A percentile compares a stretch with the other conserved stretches of the same genome.
Evolutionary conservation across 2,329 filamentous ascomycete species (phyloP).

Genomic region (Pleurostoma richardsiae): DNA sequence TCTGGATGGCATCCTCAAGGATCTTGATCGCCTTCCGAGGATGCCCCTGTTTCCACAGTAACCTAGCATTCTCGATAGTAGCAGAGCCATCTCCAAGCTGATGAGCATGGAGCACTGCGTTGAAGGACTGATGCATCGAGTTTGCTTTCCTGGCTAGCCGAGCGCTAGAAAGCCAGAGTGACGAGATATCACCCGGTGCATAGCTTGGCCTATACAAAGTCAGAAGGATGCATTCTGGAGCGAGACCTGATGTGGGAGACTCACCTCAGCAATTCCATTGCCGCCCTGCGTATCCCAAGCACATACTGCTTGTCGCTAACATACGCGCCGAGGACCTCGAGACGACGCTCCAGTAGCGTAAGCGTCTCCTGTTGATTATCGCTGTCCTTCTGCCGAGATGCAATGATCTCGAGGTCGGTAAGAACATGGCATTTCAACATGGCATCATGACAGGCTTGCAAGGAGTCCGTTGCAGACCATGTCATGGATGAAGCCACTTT

Average conservation of each 20-base stretch:
- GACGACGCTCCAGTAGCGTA: slow-evolving; percentile 62
- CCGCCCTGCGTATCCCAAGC: slow-evolving; percentile 76
- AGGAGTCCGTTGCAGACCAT: slow-evolving; percentile 68
- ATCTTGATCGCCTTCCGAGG: slow-evolving; percentile 93
- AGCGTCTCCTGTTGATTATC: slow-evolving; percentile 36
- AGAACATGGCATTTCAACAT: slow-evolving; percentile 83
- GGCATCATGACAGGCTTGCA: slow-evolving; percentile 80
- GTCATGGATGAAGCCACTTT: slow-evolving; percentile 71
- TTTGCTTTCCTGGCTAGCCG: slow-evolving; percentile 81
- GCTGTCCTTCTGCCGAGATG: slow-evolving; percentile 38
- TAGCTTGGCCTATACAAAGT: slow-evolving; percentile 48
- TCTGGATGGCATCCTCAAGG: slow-evolving; percentile 78
- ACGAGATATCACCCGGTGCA: slow-evolving; percentile 68
- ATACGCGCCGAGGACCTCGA: slow-evolving; percentile 86
- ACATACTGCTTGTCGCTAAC: slow-evolving; percentile 92
- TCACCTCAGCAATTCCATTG: slow-evolving; percentile 74
- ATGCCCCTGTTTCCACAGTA: slow-evolving; percentile 90
- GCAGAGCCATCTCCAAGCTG: slow-evolving; percentile 80
- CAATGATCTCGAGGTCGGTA: slow-evolving; percentile 79
- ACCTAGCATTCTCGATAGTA: slow-evolving; percentile 87
- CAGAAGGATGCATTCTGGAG: slow-evolving; percentile 13
- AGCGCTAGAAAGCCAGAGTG: slow-evolving; percentile 80
- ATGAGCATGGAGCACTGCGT: slow-evolving; percentile 85
- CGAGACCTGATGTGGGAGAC: slow-evolving; percentile 18
- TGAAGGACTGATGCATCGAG: slow-evolving; percentile 82